Evolutionary conservation across 139 green algal genomes (phyloP).

Genomic region (Chlorella ohadii): DNA sequence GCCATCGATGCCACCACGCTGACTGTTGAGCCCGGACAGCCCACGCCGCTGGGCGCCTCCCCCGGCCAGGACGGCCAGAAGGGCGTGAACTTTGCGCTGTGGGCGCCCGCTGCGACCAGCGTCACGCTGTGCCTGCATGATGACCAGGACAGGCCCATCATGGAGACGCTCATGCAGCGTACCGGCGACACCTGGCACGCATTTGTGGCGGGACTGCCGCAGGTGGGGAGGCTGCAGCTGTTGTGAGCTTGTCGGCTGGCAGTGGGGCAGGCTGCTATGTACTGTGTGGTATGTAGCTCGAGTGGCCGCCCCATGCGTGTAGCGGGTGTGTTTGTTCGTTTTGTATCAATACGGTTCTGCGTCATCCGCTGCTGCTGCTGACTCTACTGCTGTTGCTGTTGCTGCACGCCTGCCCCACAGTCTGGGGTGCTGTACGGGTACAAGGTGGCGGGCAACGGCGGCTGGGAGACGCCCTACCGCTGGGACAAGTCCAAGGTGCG

Average conservation of each 20-base stretch:
- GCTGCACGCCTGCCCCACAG: background rate
- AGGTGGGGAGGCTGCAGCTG: background rate
- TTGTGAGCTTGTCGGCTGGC: too few relatives aligned
- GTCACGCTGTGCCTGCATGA: slow-evolving; percentile 78
- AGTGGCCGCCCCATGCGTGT: too few relatives aligned
- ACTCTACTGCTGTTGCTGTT: background rate
- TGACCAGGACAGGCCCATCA: slow-evolving; percentile 32
- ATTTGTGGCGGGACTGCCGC: slow-evolving; percentile 68
- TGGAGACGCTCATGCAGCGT: slow-evolving; percentile 60
- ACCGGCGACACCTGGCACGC: slow-evolving; percentile 80
- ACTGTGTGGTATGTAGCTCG: too few relatives aligned
- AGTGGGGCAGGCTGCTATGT: too few relatives aligned
- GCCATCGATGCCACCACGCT: background rate
- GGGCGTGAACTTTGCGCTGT: slow-evolving; percentile 90
- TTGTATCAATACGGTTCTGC: too few relatives aligned
- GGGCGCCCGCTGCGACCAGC: slow-evolving; percentile 63
- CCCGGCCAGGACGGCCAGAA: background rate
- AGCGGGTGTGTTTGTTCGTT: too few relatives aligned
- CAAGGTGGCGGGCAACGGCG: slow-evolving; percentile 74
- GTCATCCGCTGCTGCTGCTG: background rate
- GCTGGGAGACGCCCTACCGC: slow-evolving; percentile 81
- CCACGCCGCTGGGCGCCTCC: slow-evolving; percentile 80
- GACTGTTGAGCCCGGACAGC: slow-evolving; percentile 20
- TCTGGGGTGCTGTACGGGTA: slow-evolving; percentile 80
- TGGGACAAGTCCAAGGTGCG: slow-evolving; percentile 65